These are phyloP conservation scores for Neocatenulostroma microsporum DNA, from an alignment of 2,329 filamentous ascomycete genomes.

Conservation along the genomic window DNA sequence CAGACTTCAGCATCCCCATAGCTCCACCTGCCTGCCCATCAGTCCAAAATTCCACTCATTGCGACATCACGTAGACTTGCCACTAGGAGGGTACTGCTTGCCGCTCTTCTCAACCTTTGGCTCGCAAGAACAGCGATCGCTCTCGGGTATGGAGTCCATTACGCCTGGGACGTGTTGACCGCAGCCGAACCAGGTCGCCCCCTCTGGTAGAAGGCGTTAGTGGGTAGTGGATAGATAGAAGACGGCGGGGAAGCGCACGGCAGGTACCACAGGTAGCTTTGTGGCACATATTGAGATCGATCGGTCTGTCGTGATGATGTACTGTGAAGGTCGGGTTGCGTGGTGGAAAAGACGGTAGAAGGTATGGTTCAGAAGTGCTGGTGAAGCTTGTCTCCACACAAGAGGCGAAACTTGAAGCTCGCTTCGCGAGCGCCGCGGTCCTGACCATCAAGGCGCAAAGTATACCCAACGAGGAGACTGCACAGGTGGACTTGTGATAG, in stretches of 20 bases:
- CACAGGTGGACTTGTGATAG: no score
- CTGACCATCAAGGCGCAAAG: no score
- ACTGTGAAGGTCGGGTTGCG: conserved; percentile 1
- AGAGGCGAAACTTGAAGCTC: background rate
- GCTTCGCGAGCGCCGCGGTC: no score
- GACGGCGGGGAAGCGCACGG: conserved; percentile 41
- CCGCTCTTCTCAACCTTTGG: conserved; percentile 56
- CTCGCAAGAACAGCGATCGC: conserved; percentile 58
- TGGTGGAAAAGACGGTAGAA: background rate
- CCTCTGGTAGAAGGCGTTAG: conserved; percentile 18
- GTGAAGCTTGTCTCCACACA: no score
- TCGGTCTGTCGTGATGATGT: no score
- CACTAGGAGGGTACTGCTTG: conserved; percentile 59
- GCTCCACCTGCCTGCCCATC: conserved; percentile 17
- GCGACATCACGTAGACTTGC: no score
- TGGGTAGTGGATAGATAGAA: background rate
- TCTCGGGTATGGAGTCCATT: conserved; percentile 51
- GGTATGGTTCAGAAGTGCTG: background rate
- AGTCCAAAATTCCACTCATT: no score
- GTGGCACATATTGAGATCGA: conserved; percentile 62
- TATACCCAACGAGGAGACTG: no score
- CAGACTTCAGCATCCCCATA: conserved; percentile 25
- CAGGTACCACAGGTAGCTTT: conserved; percentile 55
- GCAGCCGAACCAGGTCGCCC: conserved; percentile 30
- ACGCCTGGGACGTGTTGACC: conserved; percentile 49